Evolutionary conservation across 2,329 filamentous ascomycete genomes (phyloP).

Genomic region (Monilinia fructicola): DNA sequence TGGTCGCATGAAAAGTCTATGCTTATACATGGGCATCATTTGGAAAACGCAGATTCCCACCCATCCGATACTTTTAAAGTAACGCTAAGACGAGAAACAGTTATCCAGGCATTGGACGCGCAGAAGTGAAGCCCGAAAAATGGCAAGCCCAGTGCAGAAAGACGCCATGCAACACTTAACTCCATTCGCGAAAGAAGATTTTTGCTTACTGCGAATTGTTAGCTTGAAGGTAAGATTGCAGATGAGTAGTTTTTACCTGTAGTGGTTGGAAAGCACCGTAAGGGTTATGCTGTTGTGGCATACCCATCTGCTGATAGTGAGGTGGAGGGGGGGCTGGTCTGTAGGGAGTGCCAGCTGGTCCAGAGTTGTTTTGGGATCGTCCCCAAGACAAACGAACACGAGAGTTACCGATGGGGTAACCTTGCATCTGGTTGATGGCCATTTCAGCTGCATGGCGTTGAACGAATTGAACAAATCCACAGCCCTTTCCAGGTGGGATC

Average conservation of each 20-base stretch:
- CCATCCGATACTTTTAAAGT: constrained; percentile 43
- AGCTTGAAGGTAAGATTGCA: neutral
- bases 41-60: constrained; percentile 42
- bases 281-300: constrained; percentile 39
- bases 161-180: constrained; percentile 42
- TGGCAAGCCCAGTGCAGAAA: constrained; percentile 40
- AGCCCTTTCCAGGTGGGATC: constrained; percentile 98
- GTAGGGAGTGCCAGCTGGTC: constrained; percentile 92
- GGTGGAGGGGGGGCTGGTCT: constrained; percentile 84
- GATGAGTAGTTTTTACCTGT: constrained; percentile 35
- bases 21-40: constrained; percentile 44
- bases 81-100: constrained; percentile 44
- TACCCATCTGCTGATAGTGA: constrained; percentile 65
- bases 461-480: constrained; percentile 98
- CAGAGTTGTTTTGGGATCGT: constrained; percentile 98
- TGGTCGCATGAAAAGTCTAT: constrained; percentile 43
- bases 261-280: constrained; percentile 41
- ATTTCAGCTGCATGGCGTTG: constrained; percentile 98
- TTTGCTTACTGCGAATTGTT: constrained; percentile 38
- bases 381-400: constrained; percentile 97
- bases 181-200: constrained; percentile 41
- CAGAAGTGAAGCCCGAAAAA: constrained; percentile 40
- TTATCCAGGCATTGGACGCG: constrained; percentile 42
- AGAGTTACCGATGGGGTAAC: constrained; percentile 98
- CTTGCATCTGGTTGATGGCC: constrained; percentile 99